Conservation (phyloP, 257 asterid species). For the Ophiorrhiza pumila region DNA sequence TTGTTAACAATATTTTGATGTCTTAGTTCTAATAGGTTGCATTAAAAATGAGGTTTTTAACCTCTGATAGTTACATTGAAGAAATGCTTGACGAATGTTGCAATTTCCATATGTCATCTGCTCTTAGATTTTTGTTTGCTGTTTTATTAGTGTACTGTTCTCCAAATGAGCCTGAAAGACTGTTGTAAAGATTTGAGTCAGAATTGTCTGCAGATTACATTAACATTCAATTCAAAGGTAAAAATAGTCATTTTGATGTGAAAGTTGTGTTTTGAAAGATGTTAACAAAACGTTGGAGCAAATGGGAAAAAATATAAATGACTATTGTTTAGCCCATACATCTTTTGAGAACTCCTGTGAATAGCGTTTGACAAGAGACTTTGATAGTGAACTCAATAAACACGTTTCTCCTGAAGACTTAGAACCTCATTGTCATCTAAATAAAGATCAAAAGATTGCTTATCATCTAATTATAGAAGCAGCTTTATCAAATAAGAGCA, state of each 20-base stretch:
- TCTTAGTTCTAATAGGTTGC: too few relatives aligned
- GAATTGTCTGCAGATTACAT: background rate
- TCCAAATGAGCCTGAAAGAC: background rate
- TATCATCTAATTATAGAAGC: too few relatives aligned
- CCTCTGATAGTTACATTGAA: background rate
- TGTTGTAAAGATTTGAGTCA: background rate
- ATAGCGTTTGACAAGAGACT: background rate
- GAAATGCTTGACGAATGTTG: background rate
- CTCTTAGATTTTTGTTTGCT: too few relatives aligned
- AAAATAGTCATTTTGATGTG: background rate
- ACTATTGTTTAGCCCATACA: background rate
- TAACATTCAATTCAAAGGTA: background rate
- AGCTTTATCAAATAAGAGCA: too few relatives aligned
- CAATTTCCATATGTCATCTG: background rate
- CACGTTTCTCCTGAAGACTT: too few relatives aligned
- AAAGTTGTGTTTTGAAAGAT: background rate
- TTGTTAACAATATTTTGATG: too few relatives aligned
- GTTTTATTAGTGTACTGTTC: background rate
- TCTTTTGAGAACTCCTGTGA: background rate
- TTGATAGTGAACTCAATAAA: too few relatives aligned
- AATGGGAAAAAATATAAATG: too few relatives aligned
- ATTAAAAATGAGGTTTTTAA: too few relatives aligned
- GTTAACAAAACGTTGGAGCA: background rate
- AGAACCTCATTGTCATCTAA: too few relatives aligned
- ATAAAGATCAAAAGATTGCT: too few relatives aligned